phyloP scores from a whole-genome alignment of 1,284 basidiomycete genomes.

The Ganoderma resinaceum region DNA sequence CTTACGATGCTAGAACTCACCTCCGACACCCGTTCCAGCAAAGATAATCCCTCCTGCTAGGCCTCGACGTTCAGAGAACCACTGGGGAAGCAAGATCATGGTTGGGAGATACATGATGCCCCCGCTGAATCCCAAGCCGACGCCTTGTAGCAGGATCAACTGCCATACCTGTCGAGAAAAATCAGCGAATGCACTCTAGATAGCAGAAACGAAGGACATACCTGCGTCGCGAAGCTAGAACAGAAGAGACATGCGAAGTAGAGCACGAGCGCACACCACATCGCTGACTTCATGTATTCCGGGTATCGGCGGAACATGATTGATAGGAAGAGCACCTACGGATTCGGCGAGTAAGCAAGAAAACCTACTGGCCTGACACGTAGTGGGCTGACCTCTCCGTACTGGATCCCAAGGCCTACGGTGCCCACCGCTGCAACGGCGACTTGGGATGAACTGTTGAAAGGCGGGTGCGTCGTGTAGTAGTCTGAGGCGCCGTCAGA shows the following conservation, averaged over 20 bases:
- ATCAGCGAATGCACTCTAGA: neutral
- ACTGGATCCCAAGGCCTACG: constrained; percentile 33
- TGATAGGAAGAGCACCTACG: constrained; percentile 33
- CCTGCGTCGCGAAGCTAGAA: constrained; percentile 38
- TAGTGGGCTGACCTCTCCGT: constrained; percentile 25
- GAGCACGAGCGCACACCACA: constrained; percentile 34
- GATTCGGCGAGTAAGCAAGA: neutral
- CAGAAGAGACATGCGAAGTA: constrained; percentile 33
- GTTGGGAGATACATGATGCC: constrained; percentile 37
- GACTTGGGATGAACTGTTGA: constrained; percentile 30
- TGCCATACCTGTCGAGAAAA: constrained; percentile 32
- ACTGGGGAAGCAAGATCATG: constrained; percentile 33
- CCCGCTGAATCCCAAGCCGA: constrained; percentile 35
- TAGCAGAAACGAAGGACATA: neutral
- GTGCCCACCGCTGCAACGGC: constrained; percentile 34
- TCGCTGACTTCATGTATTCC: constrained; percentile 32
- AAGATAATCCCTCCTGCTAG: constrained; percentile 40
- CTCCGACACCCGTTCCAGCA: constrained; percentile 38
- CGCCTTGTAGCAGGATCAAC: constrained; percentile 38
- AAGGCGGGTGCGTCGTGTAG: constrained; percentile 33
- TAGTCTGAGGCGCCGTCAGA: constrained; percentile 20
- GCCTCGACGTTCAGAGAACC: constrained; percentile 35
- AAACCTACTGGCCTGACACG: neutral
- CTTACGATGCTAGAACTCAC: constrained; percentile 14
- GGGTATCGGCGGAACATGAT: constrained; percentile 37